These are phyloP conservation scores for Collybia nuda DNA, from an alignment of 768 basidiomycete genomes.

Conservation along the genomic window DNA sequence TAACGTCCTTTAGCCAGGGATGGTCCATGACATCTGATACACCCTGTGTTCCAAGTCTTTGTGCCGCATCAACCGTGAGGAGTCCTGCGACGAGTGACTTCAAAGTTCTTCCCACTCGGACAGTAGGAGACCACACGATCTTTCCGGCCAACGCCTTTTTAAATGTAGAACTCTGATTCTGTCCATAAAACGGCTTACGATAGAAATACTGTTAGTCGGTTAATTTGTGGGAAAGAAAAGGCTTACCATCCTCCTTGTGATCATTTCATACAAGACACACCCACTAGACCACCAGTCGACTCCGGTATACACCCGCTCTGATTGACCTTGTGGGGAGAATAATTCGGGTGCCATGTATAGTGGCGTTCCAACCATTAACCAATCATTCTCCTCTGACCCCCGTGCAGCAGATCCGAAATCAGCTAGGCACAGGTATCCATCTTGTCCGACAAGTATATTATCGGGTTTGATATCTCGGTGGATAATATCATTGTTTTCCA, in stretches of 20 bases:
- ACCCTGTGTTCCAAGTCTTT: constrained; percentile 38
- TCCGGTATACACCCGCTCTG: constrained; percentile 18
- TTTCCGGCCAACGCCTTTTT: constrained; percentile 23
- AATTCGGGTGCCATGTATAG: constrained; percentile 53
- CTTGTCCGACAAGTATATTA: constrained; percentile 53
- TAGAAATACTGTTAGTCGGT: not conserved
- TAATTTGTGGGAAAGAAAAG: constrained; percentile 15
- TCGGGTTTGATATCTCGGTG: constrained; percentile 61
- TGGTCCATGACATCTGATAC: constrained; percentile 36
- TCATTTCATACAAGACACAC: constrained; percentile 52
- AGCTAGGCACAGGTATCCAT: constrained; percentile 53
- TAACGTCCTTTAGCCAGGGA: constrained; percentile 43
- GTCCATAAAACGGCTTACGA: constrained; percentile 15
- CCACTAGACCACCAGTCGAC: constrained; percentile 62
- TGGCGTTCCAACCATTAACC: constrained; percentile 41
- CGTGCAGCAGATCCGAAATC: constrained; percentile 48
- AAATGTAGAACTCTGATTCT: constrained; percentile 21
- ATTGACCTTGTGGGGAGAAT: constrained; percentile 13
- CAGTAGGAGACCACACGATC: constrained; percentile 36
- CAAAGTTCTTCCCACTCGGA: constrained; percentile 36
- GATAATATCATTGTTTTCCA: constrained; percentile 41
- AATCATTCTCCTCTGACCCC: constrained; percentile 20
- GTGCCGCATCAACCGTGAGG: constrained; percentile 30
- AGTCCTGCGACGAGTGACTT: constrained; percentile 42
- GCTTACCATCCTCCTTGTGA: constrained; percentile 32